Conservation (phyloP, 345 rosid genomes). For the Limnanthes douglasii region DNA sequence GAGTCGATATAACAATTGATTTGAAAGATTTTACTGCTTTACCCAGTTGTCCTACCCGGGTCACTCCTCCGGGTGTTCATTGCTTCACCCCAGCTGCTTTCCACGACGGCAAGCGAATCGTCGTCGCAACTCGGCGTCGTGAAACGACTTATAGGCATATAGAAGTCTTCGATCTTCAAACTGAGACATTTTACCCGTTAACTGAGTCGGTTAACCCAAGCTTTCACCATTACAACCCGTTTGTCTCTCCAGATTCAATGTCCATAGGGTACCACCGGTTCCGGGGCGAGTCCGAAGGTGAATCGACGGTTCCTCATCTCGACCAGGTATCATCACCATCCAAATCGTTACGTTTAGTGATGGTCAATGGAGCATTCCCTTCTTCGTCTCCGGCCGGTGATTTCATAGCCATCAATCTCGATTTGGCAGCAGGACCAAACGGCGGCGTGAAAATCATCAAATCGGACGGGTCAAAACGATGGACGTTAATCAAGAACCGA, state of each 20-base stretch:
- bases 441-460: constrained; percentile 38
- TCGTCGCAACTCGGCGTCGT: constrained; percentile 58
- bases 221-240: constrained; percentile 73
- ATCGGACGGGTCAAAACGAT: constrained; percentile 67
- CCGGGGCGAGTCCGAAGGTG: constrained; percentile 53
- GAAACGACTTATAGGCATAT: constrained; percentile 34
- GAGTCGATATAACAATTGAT: constrained; percentile 21
- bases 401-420: constrained; percentile 39
- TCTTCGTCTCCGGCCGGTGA: constrained; percentile 48
- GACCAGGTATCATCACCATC: constrained; percentile 54
- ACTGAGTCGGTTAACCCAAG: constrained; percentile 45
- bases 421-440: constrained; percentile 12
- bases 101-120: constrained; percentile 37
- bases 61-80: constrained; percentile 82
- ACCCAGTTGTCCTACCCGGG: constrained; percentile 25
- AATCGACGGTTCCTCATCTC: constrained; percentile 33
- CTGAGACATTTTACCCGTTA: constrained; percentile 27
- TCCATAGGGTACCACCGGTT: constrained; percentile 67
- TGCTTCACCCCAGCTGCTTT: constrained; percentile 86
- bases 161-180: constrained; percentile 42
- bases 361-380: constrained; percentile 62
- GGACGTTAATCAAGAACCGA: constrained; percentile 52
- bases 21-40: constrained; percentile 7
- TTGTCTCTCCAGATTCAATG: constrained; percentile 37
- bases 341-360: constrained; percentile 32